Conservation (phyloP, 2,329 filamentous ascomycete genomes). For the Colletotrichum brevisporum region DNA sequence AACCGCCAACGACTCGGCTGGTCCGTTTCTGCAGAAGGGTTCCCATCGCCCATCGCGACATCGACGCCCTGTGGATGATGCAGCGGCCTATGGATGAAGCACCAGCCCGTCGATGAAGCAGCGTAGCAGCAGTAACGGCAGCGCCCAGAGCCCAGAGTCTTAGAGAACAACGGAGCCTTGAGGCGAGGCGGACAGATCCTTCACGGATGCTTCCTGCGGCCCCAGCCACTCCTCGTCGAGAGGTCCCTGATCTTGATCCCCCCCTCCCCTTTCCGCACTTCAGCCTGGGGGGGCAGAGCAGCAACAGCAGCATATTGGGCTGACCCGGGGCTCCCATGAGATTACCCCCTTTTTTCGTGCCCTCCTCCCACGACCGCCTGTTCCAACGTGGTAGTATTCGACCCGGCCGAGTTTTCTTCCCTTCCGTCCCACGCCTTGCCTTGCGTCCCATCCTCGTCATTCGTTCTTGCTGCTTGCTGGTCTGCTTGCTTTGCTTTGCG, state of each 20-base stretch:
- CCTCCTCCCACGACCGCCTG: conserved; percentile 5
- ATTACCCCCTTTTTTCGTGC: conserved; percentile 37
- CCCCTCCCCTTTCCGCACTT: conserved; percentile 35
- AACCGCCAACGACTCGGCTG: conserved; percentile 36
- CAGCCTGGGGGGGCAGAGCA: conserved; percentile 27
- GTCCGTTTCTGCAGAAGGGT: conserved; percentile 38
- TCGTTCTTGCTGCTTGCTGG: conserved; percentile 41
- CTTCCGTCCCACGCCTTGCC: conserved; percentile 38
- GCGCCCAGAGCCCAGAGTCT: not conserved
- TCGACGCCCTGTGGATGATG: conserved; percentile 30
- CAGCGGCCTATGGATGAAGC: too few relatives aligned
- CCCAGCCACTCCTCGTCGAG: conserved; percentile 31
- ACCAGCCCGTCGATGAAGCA: too few relatives aligned
- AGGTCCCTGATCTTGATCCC: conserved; percentile 19
- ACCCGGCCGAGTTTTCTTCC: conserved; percentile 40
- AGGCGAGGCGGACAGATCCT: conserved; percentile 40
- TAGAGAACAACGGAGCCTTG: conserved; percentile 33
- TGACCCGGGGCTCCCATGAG: conserved; percentile 37
- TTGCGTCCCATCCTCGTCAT: conserved; percentile 37
- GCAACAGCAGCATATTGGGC: conserved; percentile 27
- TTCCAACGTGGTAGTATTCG: conserved; percentile 35
- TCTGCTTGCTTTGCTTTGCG: conserved; percentile 41
- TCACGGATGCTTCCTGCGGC: conserved; percentile 33
- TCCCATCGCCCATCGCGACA: conserved; percentile 38
- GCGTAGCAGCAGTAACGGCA: too few relatives aligned